Evolutionary conservation across 176 grass and related monocot species (phyloP), one percentile per base, ranked within the genome.

Genomic region (Aechmea fasciata): DNA sequence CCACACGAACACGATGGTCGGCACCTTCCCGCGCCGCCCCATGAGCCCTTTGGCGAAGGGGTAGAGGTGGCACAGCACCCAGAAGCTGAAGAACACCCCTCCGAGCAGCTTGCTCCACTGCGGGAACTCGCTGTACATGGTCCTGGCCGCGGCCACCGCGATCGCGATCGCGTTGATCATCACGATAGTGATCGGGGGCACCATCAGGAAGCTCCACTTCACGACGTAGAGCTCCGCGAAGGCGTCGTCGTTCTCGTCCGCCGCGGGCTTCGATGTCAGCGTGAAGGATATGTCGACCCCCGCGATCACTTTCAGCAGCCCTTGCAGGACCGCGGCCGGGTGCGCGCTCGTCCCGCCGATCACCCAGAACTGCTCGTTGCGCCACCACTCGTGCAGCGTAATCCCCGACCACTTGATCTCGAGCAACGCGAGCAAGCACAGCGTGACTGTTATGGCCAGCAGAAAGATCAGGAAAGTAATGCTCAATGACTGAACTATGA

Each of bases 341-440:
- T 99, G 94, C n/a, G 94, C 94, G 23, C 89, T 93, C 0, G 94
- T 99, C 17, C 94, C 94, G 0, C 94, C 89, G 11, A 99, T 99
- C 10, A 99, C 77, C 89, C 94, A 99, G 75, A 93, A 99, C 79
- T 99, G 94, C 82, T 99, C 94, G 57, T 92, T 99, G 20, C 94
- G 77, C 89, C 94, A 99, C 94, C 94, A 93, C 70, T 99, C 94
- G 13, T 99, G 77, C 62, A 99, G 78, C 28, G 94, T 93, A 68
- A 99, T 93, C 49, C 94, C 94, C 0, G 89, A 92, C 94, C 89
- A 99, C 63, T 75, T 87, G 66, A 99, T 99, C 87, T 99, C 94
- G 53, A 99, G 82, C 76, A 99, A 22, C 11, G 94, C 94, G 0
- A 99, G 81, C 49, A 93, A 62, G 72, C 89, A 92, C 71, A 99